phyloP scores from a whole-genome alignment of 208 protist genomes.

The Leishmania aethiopica region DNA sequence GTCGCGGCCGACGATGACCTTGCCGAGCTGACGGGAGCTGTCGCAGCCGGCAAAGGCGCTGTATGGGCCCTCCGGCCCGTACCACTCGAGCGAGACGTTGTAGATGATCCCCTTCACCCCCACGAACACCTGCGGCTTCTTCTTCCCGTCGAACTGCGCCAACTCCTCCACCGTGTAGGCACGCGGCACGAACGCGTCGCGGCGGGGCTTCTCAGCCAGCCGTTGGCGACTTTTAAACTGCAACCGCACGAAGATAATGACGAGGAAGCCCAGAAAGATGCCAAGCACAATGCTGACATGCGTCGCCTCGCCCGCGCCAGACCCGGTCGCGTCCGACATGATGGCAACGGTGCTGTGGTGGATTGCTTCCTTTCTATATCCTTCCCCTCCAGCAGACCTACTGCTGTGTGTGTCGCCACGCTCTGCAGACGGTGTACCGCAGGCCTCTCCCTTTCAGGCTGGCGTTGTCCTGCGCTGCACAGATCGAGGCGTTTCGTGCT shows the following conservation, averaged over 20 bases:
- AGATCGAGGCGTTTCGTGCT: not conserved
- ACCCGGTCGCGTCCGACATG: conserved; percentile 4
- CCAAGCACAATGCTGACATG: conserved; percentile 24
- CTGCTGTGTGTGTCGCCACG: not conserved
- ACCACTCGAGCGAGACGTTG: conserved; percentile 76
- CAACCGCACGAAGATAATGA: conserved; percentile 26
- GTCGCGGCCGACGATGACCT: conserved; percentile 74
- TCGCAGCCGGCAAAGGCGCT: conserved; percentile 88
- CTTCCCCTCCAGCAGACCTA: not conserved
- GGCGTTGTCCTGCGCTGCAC: not conserved
- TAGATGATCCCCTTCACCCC: conserved; percentile 89
- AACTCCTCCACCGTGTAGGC: conserved; percentile 84
- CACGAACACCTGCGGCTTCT: conserved; percentile 70
- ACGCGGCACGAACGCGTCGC: conserved; percentile 61
- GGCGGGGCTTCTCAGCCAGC: conserved; percentile 48
- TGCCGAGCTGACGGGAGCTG: conserved; percentile 84
- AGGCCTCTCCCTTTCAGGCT: not conserved
- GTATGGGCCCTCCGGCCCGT: conserved; percentile 79
- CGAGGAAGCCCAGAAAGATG: conserved; percentile 25
- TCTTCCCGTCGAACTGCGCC: conserved; percentile 70
- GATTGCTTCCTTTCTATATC: not conserved
- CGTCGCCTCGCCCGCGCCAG: conserved; percentile 2
- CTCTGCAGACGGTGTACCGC: not conserved
- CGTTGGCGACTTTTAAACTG: conserved; percentile 42
- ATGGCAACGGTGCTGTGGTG: not conserved